These are phyloP conservation scores for Talaromyces rugulosus DNA, from an alignment of 2,329 filamentous ascomycete genomes.

Conservation along the genomic window DNA sequence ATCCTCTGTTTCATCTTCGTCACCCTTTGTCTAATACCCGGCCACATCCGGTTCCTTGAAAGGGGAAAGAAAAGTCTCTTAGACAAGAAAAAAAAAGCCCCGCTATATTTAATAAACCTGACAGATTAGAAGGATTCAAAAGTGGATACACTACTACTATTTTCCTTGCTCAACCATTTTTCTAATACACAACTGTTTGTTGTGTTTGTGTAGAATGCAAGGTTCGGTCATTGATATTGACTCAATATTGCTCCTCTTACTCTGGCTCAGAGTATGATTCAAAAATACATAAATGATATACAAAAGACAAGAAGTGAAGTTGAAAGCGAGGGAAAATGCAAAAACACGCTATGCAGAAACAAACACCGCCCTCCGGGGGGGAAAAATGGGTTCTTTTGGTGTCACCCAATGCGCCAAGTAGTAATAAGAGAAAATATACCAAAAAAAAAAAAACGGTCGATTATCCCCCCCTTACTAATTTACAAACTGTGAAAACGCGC, in stretches of 20 bases:
- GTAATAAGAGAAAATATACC: neutral
- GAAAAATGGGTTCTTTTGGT: neutral
- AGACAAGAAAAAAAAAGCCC: neutral
- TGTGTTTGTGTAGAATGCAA: neutral
- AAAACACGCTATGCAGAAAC: neutral
- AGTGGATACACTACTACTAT: neutral
- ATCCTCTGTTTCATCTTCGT: neutral
- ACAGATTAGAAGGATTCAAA: neutral
- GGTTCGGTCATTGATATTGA: neutral
- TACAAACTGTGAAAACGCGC: neutral
- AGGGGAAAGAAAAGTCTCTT: neutral
- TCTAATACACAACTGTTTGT: too few species aligned
- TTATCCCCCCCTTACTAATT: neutral
- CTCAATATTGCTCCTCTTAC: neutral
- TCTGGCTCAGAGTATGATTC: neutral
- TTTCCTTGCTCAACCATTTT: neutral
- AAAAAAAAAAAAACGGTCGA: neutral
- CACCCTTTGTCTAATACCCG: neutral
- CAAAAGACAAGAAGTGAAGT: neutral
- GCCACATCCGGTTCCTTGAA: neutral
- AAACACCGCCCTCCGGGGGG: neutral
- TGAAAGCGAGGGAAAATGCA: neutral
- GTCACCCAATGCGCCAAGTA: neutral
- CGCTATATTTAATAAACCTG: neutral
- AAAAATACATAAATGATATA: neutral